Evolutionary conservation across 1,139 yeast genomes (phyloP).

Genomic region (Geotrichum citri-aurantii): DNA sequence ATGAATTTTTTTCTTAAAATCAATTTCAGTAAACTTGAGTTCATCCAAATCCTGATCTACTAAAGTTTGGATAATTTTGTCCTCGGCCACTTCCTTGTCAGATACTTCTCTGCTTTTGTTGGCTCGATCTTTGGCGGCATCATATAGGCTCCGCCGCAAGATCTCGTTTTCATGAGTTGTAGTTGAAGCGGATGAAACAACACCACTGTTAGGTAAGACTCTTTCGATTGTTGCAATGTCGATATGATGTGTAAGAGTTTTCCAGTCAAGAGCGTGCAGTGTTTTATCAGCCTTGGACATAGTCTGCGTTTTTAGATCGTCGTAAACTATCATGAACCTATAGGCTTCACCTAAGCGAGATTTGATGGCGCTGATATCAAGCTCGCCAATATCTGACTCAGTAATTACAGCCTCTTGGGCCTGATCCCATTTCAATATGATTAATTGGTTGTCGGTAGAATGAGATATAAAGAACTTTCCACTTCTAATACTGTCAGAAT

Average conservation of each 20-base stretch:
- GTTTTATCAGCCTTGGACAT: neutral
- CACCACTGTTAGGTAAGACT: conserved; percentile 26
- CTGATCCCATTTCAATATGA: conserved; percentile 31
- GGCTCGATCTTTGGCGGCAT: conserved; percentile 24
- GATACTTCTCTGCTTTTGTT: conserved; percentile 11
- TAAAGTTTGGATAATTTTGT: conserved; percentile 32
- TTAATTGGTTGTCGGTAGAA: conserved; percentile 23
- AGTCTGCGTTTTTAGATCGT: conserved; percentile 4
- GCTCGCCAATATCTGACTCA: conserved; percentile 31
- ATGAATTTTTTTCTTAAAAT: conserved; percentile 34
- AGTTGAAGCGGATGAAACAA: conserved; percentile 38
- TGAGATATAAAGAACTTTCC: conserved; percentile 32
- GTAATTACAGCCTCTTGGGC: conserved; percentile 28
- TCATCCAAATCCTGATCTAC: conserved; percentile 34
- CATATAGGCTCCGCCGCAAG: conserved; percentile 32
- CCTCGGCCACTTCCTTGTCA: conserved; percentile 24
- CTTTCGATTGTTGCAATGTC: conserved; percentile 20
- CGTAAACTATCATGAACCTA: conserved; percentile 33
- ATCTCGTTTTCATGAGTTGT: conserved; percentile 39
- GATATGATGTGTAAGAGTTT: conserved; percentile 24
- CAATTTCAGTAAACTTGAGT: conserved; percentile 36
- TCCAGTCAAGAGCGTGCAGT: conserved; percentile 26
- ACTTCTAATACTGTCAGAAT: conserved; percentile 27
- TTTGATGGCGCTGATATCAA: conserved; percentile 30
- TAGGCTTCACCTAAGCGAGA: conserved; percentile 29